These are phyloP conservation scores for Chalciporus sp. DNA, from an alignment of 1,284 basidiomycete species.

Conservation along the genomic window DNA sequence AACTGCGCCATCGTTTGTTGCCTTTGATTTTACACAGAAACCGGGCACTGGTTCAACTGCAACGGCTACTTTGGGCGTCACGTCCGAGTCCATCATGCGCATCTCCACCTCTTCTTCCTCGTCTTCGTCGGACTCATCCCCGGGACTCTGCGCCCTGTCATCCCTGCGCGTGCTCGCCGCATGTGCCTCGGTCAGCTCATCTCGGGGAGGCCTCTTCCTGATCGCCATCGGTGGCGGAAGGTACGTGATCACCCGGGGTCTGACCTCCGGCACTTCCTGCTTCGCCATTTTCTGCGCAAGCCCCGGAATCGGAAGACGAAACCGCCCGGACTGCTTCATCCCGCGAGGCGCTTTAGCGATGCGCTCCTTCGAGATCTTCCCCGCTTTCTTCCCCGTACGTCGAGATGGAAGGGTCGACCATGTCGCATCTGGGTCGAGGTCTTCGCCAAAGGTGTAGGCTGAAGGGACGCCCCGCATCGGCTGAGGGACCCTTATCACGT, in stretches of 20 bases:
- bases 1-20: conserved; percentile 18
- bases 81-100: conserved; percentile 27
- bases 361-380: conserved; percentile 27
- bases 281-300: background rate
- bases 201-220: background rate
- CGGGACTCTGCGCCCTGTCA: background rate
- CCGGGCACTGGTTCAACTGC: conserved; percentile 32
- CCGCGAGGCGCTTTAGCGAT: conserved; percentile 5
- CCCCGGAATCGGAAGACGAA: conserved; percentile 39
- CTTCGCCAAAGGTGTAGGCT: conserved; percentile 39
- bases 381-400: conserved; percentile 32
- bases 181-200: background rate
- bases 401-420: conserved; percentile 48
- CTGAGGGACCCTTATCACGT: background rate
- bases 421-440: conserved; percentile 44
- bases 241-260: conserved; percentile 45
- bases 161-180: background rate
- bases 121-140: background rate
- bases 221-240: conserved; percentile 44
- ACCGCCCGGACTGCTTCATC: conserved; percentile 37
- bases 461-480: background rate
- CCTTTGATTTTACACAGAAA: conserved; percentile 35
- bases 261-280: conserved; percentile 17
- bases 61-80: conserved; percentile 26
- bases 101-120: conserved; percentile 3